Conservation (phyloP, 192 early-diverging fungal genomes). For the Gonapodya prolifera region DNA sequence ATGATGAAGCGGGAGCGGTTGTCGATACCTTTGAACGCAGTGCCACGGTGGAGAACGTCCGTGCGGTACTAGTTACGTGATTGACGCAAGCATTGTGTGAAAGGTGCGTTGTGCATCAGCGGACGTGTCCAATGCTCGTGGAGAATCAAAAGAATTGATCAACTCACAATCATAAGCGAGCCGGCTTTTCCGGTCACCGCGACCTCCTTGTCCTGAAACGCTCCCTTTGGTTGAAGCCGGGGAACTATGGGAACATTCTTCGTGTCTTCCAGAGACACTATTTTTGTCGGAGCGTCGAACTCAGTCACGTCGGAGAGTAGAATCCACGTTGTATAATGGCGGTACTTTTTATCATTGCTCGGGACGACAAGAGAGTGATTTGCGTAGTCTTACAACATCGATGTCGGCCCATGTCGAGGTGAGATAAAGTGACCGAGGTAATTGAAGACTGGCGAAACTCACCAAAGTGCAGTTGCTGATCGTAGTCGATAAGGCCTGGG, state of each 20-base stretch:
- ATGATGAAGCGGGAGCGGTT: not conserved
- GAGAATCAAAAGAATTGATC: no score
- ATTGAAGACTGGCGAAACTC: no score
- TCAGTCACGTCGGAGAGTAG: slow-evolving; percentile 5
- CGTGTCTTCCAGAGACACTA: not conserved
- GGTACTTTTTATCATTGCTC: not conserved
- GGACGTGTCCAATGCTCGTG: no score
- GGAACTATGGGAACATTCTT: not conserved
- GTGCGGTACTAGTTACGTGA: not conserved
- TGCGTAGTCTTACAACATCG: not conserved
- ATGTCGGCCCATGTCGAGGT: no score
- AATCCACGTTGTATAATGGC: not conserved
- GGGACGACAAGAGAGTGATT: slow-evolving; percentile 1
- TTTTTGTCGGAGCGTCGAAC: not conserved
- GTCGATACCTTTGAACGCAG: not conserved
- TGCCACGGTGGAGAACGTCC: slow-evolving; percentile 3
- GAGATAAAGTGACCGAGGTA: no score
- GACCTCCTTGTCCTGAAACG: slow-evolving; percentile 1
- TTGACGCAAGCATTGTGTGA: no score
- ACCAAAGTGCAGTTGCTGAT: not conserved
- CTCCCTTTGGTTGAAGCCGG: not conserved
- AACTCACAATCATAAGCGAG: not conserved
- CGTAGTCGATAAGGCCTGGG: not conserved
- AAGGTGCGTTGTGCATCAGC: no score
- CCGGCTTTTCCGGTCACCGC: slow-evolving; percentile 4